Base-by-base conservation (phyloP, 2,329 filamentous ascomycete species). In the Aspergillus ochraceus region DNA sequence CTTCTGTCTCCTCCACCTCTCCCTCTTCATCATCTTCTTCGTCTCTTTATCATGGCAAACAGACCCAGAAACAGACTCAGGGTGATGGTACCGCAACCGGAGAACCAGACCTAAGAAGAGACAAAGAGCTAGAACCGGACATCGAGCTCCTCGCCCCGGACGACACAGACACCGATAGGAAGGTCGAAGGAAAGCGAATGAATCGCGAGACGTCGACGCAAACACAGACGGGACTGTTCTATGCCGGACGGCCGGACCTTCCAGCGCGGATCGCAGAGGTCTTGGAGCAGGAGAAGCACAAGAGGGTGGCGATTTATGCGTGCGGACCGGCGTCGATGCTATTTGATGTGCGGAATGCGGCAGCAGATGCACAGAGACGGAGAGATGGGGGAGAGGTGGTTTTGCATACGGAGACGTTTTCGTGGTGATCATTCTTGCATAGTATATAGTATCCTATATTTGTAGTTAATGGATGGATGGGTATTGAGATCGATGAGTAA, bases 351-450 rank as follows among this genome's bases (percentile, higher is more conserved):
- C 71, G 79, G 2, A 79, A 81, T 68, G 80, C 79, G 8, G 79
- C 80, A 20, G 80, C 80, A 1, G 55, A 55, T n/a, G 76, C 75
- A 46, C 80, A 83, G 56, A 52, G 75, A 56, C 60, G 61, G 8
- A 73, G 68, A 6, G 66, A 32, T 19, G 26, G 62, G 1, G 68
- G 65, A 52, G 75, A 77, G 32, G 71, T 82, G 2, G 81, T 80
- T 68, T 61, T 83, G 58, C 80, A 83, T 68, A 74, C 76, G 22
- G 81, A 83, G 68, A 74, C 79, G 56, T 83, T 83, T 62, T 76
- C 74, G 62, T 73, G 49, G 49, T 51, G 49, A 51, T 30, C 8
- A 6, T 14, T n/a, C 19, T 47, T 20, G 11, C 5, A 14, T 24
- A 4, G 9, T 47, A 46, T n/a, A 9, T 46, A n/a, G n/a, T n/a